Evolutionary conservation across 768 basidiomycete species (phyloP), one percentile per base, ranked within the genome.

Genomic region (Suillus weaverae): DNA sequence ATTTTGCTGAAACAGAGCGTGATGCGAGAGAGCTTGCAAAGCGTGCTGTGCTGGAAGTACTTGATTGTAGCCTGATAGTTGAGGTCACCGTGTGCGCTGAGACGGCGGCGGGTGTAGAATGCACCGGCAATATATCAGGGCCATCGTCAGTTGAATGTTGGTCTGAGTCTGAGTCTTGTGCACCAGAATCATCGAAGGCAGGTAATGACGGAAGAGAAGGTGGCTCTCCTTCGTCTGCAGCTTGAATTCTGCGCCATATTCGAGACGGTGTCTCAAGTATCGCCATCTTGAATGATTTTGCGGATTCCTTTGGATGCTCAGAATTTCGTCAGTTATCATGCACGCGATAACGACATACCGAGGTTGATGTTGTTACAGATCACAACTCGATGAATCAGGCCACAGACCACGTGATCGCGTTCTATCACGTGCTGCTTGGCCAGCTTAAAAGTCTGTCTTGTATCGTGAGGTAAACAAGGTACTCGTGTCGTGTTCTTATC

Each of bases 221-320:
- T 81, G 94, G 89, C 67, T 92, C 91, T 67, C 81, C 76, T 65
- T 87, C 85, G 69, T 92, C 89, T n/a, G 84, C 80, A 0, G 84
- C 88, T 74, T 94, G 86, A 60, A 95, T 93, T 54, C 93, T 85
- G 35, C 92, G 84, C 89, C 89, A 91, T 71, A 95, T 88, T 51
- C 92, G 83, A 32, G 93, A 94, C 0, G 92, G 92, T 18, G 92
- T 95, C 76, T 95, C 92, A 33, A 87, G 81, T 77, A 85, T 76
- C 18, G 81, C 81, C 71, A 87, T 82, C 78, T 33, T 46, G 16
- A 51, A 48, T 22, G 30, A 61, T 8, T 53, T 38, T 8, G 41
- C 39, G 4, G 32, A 65, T n/a, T 35, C 36, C 32, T 56, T 46
- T 20, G 3, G 30, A 39, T 16, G 41, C 13, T 62, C 16, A 18